These are phyloP conservation scores for Pascua guehoae DNA, from an alignment of 1,284 basidiomycete genomes.

Conservation along the genomic window DNA sequence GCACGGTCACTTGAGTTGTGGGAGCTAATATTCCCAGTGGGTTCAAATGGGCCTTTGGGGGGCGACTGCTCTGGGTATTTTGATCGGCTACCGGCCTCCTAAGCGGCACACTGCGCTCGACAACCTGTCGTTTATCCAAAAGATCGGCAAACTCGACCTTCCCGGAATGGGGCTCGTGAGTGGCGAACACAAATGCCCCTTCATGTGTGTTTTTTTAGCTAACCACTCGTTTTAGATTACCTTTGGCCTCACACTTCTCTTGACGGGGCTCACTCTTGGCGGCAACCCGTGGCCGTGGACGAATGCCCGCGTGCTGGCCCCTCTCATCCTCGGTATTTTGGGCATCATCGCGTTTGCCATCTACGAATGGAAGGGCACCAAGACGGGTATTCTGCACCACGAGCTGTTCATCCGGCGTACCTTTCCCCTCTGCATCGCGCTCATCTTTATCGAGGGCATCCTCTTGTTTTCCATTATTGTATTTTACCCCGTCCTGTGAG, in stretches of 20 bases:
- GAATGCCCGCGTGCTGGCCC: conserved; percentile 4
- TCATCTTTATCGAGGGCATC: conserved; percentile 22
- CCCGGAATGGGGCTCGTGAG: conserved; percentile 2
- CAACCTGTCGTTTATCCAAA: conserved; percentile 4
- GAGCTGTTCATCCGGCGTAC: conserved; percentile 17
- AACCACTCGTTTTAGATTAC: background rate
- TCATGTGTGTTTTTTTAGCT: too few species aligned
- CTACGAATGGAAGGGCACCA: conserved; percentile 13
- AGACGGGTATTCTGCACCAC: conserved; percentile 15
- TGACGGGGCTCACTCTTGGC: conserved; percentile 7
- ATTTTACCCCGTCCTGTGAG: conserved; percentile 16
- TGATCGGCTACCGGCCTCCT: conserved; percentile 10
- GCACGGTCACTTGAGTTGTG: too few species aligned
- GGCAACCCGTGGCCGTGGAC: conserved; percentile 14
- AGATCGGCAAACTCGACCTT: conserved; percentile 8
- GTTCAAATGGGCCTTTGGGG: conserved; percentile 15
- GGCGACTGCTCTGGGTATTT: background rate
- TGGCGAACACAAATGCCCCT: too few species aligned
- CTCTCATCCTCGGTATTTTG: conserved; percentile 6
- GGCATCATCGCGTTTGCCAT: conserved; percentile 3
- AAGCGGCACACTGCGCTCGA: conserved; percentile 12
- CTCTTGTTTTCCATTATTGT: conserved; percentile 12
- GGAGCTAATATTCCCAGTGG: background rate
- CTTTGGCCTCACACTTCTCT: background rate
- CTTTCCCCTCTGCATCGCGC: conserved; percentile 13